Conservation (phyloP, 805 yeast genomes). For the Ogataea glucozyma region DNA sequence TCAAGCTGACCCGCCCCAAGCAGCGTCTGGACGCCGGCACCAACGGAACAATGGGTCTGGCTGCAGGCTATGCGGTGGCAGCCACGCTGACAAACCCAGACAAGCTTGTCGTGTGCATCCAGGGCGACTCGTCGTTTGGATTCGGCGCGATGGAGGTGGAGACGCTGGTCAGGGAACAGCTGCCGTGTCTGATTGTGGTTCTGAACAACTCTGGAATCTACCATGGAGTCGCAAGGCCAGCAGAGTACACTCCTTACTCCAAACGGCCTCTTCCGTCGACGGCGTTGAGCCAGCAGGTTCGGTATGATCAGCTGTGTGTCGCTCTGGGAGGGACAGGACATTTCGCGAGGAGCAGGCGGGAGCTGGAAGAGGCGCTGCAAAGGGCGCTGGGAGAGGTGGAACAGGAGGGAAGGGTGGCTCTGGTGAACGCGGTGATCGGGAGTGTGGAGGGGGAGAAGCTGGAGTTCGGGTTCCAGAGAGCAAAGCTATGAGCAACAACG, state of each 20-base stretch:
- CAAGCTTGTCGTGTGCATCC: conserved; percentile 54
- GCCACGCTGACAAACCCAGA: conserved; percentile 49
- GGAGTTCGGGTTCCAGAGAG: conserved; percentile 64
- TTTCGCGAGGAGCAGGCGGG: conserved; percentile 42
- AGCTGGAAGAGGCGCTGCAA: conserved; percentile 38
- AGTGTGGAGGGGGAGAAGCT: conserved; percentile 55
- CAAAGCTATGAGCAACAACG: conserved; percentile 12
- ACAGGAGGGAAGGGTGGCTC: conserved; percentile 38
- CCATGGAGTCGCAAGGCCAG: conserved; percentile 51
- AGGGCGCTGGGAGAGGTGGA: conserved; percentile 37
- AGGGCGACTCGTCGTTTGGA: conserved; percentile 80
- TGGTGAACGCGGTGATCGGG: conserved; percentile 61
- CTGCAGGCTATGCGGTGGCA: conserved; percentile 68
- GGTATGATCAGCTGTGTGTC: conserved; percentile 56
- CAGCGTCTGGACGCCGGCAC: conserved; percentile 71
- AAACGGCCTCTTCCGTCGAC: conserved; percentile 52
- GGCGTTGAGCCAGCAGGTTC: conserved; percentile 54
- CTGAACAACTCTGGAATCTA: conserved; percentile 76
- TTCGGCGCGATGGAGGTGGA: conserved; percentile 74
- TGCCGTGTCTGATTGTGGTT: conserved; percentile 59
- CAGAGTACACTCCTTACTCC: conserved; percentile 18
- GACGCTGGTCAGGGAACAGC: conserved; percentile 55
- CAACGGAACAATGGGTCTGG: conserved; percentile 78
- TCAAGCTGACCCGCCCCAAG: conserved; percentile 53
- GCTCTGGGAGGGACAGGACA: conserved; percentile 60